These are phyloP conservation scores for Populus simonii DNA, from an alignment of 345 rosid genomes.

Conservation along the genomic window DNA sequence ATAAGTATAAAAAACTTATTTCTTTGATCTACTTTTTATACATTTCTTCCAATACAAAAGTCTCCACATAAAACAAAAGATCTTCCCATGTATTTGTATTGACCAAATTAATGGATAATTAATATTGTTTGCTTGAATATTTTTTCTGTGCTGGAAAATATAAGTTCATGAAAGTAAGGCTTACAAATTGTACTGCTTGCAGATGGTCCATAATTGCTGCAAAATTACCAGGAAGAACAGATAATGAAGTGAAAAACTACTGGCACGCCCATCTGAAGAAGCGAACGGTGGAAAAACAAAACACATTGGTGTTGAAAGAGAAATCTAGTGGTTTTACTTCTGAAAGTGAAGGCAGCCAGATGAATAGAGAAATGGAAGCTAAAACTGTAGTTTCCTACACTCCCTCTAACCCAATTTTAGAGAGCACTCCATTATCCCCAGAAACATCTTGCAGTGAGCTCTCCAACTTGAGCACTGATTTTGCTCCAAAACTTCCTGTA, in stretches of 20 bases:
- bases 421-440: constrained; percentile 26
- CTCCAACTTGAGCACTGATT: not conserved
- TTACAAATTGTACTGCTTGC: not conserved
- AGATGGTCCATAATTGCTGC: constrained; percentile 43
- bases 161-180: too few relatives aligned
- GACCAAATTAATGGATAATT: too few relatives aligned
- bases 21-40: too few relatives aligned
- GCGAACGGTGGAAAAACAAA: not conserved
- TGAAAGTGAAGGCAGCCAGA: not conserved
- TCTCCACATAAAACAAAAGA: too few relatives aligned
- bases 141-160: too few relatives aligned
- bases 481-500: not conserved
- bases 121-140: too few relatives aligned
- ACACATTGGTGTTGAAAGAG: not conserved
- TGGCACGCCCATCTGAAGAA: constrained; percentile 38
- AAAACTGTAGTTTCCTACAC: not conserved
- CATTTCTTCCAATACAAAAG: not conserved
- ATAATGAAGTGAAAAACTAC: constrained; percentile 39
- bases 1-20: constrained; percentile 7
- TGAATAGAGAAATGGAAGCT: not conserved
- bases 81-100: too few relatives aligned
- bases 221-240: constrained; percentile 36
- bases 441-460: not conserved
- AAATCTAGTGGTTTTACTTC: not conserved
- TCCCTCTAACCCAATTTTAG: constrained; percentile 9